Conservation (phyloP, 495 filamentous ascomycete species). For the Podospora bellae-mahoneyi region DNA sequence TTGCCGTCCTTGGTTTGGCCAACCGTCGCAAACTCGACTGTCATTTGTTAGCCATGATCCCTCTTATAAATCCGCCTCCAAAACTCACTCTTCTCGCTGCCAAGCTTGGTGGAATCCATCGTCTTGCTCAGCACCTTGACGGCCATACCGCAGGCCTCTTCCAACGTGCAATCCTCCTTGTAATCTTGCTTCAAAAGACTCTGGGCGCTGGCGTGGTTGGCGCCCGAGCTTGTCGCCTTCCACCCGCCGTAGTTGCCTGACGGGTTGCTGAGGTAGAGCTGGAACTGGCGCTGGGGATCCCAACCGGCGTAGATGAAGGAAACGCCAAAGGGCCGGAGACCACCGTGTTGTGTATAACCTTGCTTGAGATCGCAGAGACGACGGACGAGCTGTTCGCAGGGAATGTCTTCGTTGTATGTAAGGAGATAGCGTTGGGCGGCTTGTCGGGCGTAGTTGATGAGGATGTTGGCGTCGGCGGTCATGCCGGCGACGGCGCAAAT, state of each 20-base stretch:
- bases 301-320: constrained; percentile 99
- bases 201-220: constrained; percentile 97
- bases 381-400: constrained; percentile 97
- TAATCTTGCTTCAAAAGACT: constrained; percentile 99
- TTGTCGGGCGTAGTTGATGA: constrained; percentile 99
- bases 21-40: constrained; percentile 98
- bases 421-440: constrained; percentile 94
- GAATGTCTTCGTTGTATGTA: constrained; percentile 99
- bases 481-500: constrained; percentile 99
- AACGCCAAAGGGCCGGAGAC: constrained; percentile 95
- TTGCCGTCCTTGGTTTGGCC: constrained; percentile 91
- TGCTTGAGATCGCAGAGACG: constrained; percentile 97
- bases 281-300: constrained; percentile 92
- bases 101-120: constrained; percentile 98
- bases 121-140: constrained; percentile 99
- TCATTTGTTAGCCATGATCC: constrained; percentile 16
- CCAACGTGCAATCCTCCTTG: constrained; percentile 92
- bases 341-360: constrained; percentile 98
- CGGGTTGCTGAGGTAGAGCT: constrained; percentile 99
- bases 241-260: constrained; percentile 98
- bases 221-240: constrained; percentile 97
- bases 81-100: constrained; percentile 90
- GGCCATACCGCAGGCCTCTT: constrained; percentile 95
- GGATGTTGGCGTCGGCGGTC: constrained; percentile 98
- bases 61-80: neutral